Evolutionary conservation across 129 eudicot genomes (phyloP).

Genomic region (Flaveria brownii): DNA sequence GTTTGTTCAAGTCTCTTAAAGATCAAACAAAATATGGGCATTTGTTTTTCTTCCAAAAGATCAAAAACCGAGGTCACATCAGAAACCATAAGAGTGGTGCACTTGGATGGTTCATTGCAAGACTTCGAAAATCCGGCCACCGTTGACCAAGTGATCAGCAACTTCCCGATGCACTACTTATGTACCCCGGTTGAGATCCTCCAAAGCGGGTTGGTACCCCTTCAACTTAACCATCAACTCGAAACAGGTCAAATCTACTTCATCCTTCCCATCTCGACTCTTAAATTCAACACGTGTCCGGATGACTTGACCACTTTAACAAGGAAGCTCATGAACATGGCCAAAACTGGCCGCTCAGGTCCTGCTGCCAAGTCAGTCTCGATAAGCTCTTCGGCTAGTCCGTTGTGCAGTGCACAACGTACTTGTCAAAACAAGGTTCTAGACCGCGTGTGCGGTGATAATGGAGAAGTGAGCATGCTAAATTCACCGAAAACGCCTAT

Average conservation of each 20-base stretch:
- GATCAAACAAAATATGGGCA: slow-evolving; percentile 18
- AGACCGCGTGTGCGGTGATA: not conserved
- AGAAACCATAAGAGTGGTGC: slow-evolving; percentile 49
- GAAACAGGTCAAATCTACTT: slow-evolving; percentile 51
- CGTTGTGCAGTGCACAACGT: slow-evolving; percentile 16
- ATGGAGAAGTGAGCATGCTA: not conserved
- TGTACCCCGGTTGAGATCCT: slow-evolving; percentile 55
- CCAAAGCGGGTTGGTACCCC: slow-evolving; percentile 39
- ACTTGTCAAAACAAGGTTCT: not conserved
- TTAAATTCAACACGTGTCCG: slow-evolving; percentile 43
- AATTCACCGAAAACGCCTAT: slow-evolving; percentile 24
- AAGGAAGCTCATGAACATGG: slow-evolving; percentile 45
- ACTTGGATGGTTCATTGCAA: slow-evolving; percentile 52
- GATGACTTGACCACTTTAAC: slow-evolving; percentile 49
- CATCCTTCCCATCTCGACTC: slow-evolving; percentile 49
- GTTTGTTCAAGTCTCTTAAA: not conserved
- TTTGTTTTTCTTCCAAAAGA: slow-evolving; percentile 31
- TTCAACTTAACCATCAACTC: slow-evolving; percentile 39
- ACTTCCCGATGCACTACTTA: slow-evolving; percentile 48
- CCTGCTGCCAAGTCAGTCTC: slow-evolving; percentile 15
- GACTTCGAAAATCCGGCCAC: slow-evolving; percentile 49
- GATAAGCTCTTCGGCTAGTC: slow-evolving; percentile 23
- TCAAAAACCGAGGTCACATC: not conserved
- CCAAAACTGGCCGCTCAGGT: slow-evolving; percentile 29
- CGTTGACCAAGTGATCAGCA: slow-evolving; percentile 44